phyloP scores from a whole-genome alignment of 2,329 filamentous ascomycete genomes.

The Capronia americana region DNA sequence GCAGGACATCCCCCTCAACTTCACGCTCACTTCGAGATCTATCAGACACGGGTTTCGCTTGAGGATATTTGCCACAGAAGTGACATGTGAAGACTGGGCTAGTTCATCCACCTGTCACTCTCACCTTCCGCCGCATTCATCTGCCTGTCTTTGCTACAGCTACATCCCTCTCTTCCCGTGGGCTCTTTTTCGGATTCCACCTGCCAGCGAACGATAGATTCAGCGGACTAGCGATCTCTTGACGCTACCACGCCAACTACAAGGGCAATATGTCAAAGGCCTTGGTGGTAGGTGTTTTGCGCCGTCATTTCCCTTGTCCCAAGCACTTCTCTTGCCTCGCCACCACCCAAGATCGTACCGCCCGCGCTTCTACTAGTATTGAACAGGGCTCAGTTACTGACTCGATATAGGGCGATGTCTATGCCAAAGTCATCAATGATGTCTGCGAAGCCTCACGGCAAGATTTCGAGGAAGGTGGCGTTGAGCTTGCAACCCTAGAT shows the following conservation, averaged over 20 bases:
- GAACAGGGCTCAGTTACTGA: neutral
- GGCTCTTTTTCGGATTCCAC: neutral
- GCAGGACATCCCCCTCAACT: neutral
- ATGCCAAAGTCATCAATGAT: conserved; percentile 88
- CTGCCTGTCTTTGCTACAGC: neutral
- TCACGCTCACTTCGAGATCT: neutral
- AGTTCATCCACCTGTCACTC: neutral
- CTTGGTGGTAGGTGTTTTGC: conserved; percentile 35
- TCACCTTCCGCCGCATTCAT: neutral
- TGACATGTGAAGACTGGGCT: conserved; percentile 5
- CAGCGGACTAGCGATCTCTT: neutral
- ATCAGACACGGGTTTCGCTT: neutral
- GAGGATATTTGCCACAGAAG: neutral
- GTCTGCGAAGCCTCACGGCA: conserved; percentile 90
- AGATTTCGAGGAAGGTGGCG: conserved; percentile 95
- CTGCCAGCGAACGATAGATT: neutral
- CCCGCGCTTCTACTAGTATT: neutral
- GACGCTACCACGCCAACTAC: conserved; percentile 1
- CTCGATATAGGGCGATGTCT: conserved; percentile 71
- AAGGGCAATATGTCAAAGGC: conserved; percentile 36
- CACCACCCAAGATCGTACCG: neutral
- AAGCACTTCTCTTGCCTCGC: neutral
- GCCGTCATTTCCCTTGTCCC: neutral
- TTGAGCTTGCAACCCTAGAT: conserved; percentile 83
- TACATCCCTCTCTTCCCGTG: neutral